Evolutionary conservation across 1,139 yeast genomes (phyloP).

Genomic region (Blastobotrys serpentis): DNA sequence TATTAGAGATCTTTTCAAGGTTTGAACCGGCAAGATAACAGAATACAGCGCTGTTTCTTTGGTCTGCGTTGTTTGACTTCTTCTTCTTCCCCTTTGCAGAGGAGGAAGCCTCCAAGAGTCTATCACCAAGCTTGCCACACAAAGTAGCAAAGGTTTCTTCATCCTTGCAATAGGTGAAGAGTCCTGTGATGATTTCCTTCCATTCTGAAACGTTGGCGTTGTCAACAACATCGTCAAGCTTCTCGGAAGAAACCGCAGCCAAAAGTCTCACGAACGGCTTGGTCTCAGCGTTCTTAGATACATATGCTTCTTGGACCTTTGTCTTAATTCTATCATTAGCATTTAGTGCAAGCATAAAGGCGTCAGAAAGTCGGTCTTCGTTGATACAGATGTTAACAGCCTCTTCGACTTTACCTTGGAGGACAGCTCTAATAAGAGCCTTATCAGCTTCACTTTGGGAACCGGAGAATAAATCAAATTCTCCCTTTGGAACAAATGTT

Average conservation of each 20-base stretch:
- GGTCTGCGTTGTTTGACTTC: constrained; percentile 26
- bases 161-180: constrained; percentile 55
- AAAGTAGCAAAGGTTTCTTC: constrained; percentile 48
- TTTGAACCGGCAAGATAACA: constrained; percentile 83
- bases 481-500: constrained; percentile 43
- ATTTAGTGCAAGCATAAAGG: constrained; percentile 75
- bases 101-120: constrained; percentile 43
- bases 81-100: constrained; percentile 27
- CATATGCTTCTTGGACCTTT: constrained; percentile 70
- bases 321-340: constrained; percentile 57
- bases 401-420: constrained; percentile 60
- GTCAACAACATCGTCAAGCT: constrained; percentile 70
- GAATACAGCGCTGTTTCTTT: constrained; percentile 70
- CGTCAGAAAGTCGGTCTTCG: constrained; percentile 67
- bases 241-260: constrained; percentile 58
- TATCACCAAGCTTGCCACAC: constrained; percentile 72
- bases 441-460: constrained; percentile 45
- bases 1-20: constrained; percentile 69
- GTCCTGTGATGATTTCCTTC: constrained; percentile 75
- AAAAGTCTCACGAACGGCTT: constrained; percentile 69
- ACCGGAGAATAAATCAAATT: constrained; percentile 44
- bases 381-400: constrained; percentile 72
- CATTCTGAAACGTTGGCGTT: constrained; percentile 78
- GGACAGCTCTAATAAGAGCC: constrained; percentile 56
- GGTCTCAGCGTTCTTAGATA: constrained; percentile 54